These are phyloP conservation scores for Stropharia rugosoannulata DNA, from an alignment of 768 basidiomycete genomes.

Conservation along the genomic window DNA sequence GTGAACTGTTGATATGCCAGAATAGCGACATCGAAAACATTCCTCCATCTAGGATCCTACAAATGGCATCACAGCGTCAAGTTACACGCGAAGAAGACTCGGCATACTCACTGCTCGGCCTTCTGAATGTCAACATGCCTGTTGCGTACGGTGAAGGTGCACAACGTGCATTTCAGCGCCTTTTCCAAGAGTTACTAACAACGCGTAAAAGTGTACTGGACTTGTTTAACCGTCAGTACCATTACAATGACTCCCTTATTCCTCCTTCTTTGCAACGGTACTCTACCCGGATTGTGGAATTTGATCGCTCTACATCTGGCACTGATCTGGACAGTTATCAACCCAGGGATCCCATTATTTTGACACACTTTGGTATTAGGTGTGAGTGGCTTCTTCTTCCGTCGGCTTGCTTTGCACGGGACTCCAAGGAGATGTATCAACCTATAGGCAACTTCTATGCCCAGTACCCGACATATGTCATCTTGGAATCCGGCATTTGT, in stretches of 20 bases:
- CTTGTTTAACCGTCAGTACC: not conserved
- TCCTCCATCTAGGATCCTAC: slow-evolving; percentile 3
- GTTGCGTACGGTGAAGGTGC: slow-evolving; percentile 13
- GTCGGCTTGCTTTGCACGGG: not conserved
- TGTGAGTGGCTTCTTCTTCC: not conserved
- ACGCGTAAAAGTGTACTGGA: not conserved
- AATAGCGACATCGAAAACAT: not conserved
- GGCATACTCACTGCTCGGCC: slow-evolving; percentile 11
- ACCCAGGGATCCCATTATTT: not conserved
- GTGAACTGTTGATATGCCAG: not conserved
- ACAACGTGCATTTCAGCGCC: slow-evolving; percentile 10
- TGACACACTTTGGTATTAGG: not conserved
- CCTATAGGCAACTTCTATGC: not conserved
- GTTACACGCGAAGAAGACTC: slow-evolving; percentile 11
- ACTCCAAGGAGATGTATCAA: not conserved
- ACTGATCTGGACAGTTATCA: not conserved
- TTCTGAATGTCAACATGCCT: slow-evolving; percentile 8
- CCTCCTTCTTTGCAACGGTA: not conserved
- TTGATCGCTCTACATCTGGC: not conserved
- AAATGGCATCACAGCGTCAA: slow-evolving; percentile 8
- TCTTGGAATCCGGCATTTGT: too few relatives aligned
- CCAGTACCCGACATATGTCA: not conserved
- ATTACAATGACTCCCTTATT: not conserved
- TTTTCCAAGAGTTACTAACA: slow-evolving; percentile 8
- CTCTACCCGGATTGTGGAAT: not conserved